Evolutionary conservation across 805 yeast species (phyloP).

Genomic region (Osmozyma mogii): DNA sequence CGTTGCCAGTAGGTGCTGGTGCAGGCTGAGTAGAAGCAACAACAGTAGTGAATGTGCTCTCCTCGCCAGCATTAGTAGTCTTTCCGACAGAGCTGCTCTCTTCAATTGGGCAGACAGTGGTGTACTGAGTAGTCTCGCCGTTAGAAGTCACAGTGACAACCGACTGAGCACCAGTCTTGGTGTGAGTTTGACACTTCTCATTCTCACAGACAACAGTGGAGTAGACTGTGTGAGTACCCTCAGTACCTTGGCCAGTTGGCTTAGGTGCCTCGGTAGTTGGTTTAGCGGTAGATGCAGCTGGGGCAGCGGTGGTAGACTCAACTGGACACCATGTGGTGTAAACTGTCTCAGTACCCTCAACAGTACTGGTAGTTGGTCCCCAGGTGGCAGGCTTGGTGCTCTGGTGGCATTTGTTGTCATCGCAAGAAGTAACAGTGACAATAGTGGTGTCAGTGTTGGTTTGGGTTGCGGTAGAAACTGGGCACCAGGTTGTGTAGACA

Average conservation of each 20-base stretch:
- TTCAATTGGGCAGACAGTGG: not conserved
- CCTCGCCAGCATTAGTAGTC: not conserved
- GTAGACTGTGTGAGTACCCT: constrained; percentile 1
- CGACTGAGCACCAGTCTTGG: constrained; percentile 3
- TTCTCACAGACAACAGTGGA: not conserved
- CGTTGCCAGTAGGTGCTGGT: too few species aligned
- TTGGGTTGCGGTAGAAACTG: not conserved
- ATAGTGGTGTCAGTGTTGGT: constrained; percentile 14
- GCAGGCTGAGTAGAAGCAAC: too few species aligned
- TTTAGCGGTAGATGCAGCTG: constrained; percentile 1
- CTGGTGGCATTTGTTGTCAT: constrained; percentile 16
- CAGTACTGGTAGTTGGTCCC: constrained; percentile 4
- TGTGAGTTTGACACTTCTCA: not conserved
- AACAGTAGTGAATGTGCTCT: constrained; percentile 1
- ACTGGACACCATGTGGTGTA: constrained; percentile 21
- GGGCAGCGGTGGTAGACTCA: constrained; percentile 3
- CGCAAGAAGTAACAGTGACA: constrained; percentile 24
- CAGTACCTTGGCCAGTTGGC: not conserved
- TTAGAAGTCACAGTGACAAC: constrained; percentile 3
- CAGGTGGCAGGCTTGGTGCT: constrained; percentile 10
- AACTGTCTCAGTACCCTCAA: constrained; percentile 12
- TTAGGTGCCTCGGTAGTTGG: not conserved
- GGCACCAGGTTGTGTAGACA: not conserved
- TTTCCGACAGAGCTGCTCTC: not conserved
- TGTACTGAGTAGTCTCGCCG: not conserved